Conservation (phyloP, 2,329 filamentous ascomycete species). For the Colletotrichum sp. region DNA sequence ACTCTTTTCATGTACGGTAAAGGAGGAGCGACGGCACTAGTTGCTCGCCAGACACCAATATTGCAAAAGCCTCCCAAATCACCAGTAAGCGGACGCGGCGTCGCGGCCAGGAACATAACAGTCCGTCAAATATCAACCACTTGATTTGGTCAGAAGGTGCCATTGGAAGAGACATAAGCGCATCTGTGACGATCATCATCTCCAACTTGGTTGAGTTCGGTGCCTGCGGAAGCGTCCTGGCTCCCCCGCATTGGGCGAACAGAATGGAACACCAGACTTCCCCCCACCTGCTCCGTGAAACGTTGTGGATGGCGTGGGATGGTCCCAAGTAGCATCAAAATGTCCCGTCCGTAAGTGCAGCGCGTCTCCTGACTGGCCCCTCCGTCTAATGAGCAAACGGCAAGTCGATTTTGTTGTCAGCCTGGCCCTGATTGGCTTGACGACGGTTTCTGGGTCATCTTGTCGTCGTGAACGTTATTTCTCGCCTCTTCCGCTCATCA, state of each 20-base stretch:
- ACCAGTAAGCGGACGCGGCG: background rate
- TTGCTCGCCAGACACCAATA: background rate
- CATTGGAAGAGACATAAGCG: background rate
- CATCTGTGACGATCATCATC: slow-evolving; percentile 8
- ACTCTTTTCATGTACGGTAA: background rate
- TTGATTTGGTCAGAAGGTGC: slow-evolving; percentile 2
- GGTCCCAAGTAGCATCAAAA: background rate
- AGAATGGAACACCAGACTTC: background rate
- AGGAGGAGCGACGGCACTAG: background rate
- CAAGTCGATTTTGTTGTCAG: background rate
- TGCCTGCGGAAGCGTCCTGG: background rate
- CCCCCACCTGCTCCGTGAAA: background rate
- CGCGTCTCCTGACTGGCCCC: background rate
- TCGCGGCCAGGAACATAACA: background rate
- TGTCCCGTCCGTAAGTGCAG: background rate
- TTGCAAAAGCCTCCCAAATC: background rate
- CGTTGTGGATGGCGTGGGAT: background rate
- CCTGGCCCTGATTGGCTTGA: background rate
- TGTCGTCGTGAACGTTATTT: background rate
- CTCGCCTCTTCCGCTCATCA: background rate
- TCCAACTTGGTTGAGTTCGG: background rate
- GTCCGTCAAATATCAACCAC: background rate
- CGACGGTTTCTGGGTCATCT: background rate
- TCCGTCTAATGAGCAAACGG: background rate
- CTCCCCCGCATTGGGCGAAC: background rate